These are phyloP conservation scores for Phellinidium pouzarii DNA, from an alignment of 1,284 basidiomycete genomes.

Conservation along the genomic window DNA sequence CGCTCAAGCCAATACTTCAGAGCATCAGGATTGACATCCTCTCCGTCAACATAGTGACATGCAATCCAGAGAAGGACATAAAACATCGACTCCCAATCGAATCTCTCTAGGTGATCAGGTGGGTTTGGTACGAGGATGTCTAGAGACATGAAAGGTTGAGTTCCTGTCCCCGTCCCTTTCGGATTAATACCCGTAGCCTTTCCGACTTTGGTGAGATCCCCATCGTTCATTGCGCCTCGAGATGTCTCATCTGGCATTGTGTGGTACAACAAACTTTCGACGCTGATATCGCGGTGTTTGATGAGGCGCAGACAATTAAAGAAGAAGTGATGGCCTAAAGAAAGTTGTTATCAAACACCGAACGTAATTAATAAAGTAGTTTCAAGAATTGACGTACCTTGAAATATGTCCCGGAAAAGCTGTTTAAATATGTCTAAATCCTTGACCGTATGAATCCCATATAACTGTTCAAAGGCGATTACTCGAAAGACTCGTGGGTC, in stretches of 20 bases:
- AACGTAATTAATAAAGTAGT: background rate
- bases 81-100: constrained; percentile 9
- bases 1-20: background rate
- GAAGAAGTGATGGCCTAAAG: constrained; percentile 7
- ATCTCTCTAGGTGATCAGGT: constrained; percentile 1
- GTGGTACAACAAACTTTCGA: constrained; percentile 1
- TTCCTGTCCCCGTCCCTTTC: background rate
- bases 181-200: background rate
- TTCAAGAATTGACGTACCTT: background rate
- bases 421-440: background rate
- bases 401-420: background rate
- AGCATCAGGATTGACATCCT: background rate
- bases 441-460: background rate
- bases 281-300: constrained; percentile 10
- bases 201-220: background rate
- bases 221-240: constrained; percentile 9
- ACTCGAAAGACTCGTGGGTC: background rate
- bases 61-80: constrained; percentile 8
- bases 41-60: background rate
- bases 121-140: background rate
- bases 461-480: background rate
- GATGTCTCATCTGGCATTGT: background rate
- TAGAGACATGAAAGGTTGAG: constrained; percentile 6
- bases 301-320: background rate
- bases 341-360: background rate